Evolutionary conservation across 345 rosid species (phyloP).

Genomic region (Rhodamnia rubescens): DNA sequence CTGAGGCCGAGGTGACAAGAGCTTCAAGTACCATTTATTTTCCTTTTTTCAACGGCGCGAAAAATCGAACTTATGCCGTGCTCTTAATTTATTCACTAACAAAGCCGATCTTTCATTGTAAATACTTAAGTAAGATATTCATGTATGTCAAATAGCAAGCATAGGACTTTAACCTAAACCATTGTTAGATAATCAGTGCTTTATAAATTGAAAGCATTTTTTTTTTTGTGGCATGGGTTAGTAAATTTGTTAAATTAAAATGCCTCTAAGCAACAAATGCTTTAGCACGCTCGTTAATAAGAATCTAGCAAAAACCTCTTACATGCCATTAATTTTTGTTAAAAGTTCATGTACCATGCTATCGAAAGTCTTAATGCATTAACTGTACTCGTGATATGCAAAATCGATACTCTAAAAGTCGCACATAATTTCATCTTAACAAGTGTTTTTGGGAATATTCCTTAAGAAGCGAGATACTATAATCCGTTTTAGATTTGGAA

Average conservation of each 20-base stretch:
- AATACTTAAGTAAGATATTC: neutral
- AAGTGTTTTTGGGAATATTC: rapidly evolving
- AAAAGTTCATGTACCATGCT: neutral
- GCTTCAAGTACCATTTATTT: neutral
- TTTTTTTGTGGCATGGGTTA: too few relatives aligned
- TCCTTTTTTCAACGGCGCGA: neutral
- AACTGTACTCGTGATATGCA: rapidly evolving
- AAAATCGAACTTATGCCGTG: rapidly evolving
- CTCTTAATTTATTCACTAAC: neutral
- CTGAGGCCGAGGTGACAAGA: neutral
- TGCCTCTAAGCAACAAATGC: too few relatives aligned
- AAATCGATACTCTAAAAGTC: neutral
- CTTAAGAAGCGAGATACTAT: neutral
- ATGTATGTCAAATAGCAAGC: neutral
- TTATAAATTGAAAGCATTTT: too few relatives aligned
- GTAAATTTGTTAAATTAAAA: too few relatives aligned
- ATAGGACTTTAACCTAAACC: neutral
- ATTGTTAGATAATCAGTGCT: neutral
- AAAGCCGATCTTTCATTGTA: rapidly evolving
- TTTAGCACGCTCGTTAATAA: too few relatives aligned
- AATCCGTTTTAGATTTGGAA: neutral
- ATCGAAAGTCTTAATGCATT: neutral
- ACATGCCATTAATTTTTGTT: neutral
- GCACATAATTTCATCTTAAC: neutral
- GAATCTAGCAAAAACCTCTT: too few relatives aligned